A percentile compares a stretch with the other conserved stretches of the same genome.
phyloP scores from a whole-genome alignment of 2,329 filamentous ascomycete genomes.

The Microcyclospora pomicola region DNA sequence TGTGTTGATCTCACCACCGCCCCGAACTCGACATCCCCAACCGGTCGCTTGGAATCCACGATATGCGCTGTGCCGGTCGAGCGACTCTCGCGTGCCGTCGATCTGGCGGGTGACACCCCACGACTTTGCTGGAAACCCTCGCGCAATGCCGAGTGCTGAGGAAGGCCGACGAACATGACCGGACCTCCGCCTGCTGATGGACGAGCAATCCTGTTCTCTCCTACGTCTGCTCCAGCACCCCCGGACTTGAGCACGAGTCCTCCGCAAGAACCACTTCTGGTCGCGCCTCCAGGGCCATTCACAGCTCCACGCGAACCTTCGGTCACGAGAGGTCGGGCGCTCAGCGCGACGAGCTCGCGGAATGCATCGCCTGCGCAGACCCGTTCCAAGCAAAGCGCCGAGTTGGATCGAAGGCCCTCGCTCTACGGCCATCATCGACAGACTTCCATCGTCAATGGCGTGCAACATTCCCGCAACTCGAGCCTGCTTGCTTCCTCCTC shows the following conservation, averaged over 20 bases:
- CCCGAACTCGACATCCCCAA: too few relatives aligned
- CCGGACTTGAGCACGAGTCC: conserved; percentile 15
- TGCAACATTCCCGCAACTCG: conserved; percentile 82
- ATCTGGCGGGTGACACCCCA: not conserved
- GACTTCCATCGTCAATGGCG: conserved; percentile 92
- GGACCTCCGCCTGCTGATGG: conserved; percentile 15
- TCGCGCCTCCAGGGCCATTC: conserved; percentile 12
- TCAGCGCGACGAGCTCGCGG: conserved; percentile 28
- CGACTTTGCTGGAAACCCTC: not conserved
- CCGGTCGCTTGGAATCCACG: too few relatives aligned
- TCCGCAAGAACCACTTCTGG: conserved; percentile 20
- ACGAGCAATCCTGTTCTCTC: conserved; percentile 4
- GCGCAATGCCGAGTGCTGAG: conserved; percentile 1
- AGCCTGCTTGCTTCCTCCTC: conserved; percentile 57
- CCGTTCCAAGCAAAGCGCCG: conserved; percentile 24
- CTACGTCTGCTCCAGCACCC: conserved; percentile 5
- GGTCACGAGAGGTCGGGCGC: conserved; percentile 32
- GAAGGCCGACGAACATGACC: conserved; percentile 8
- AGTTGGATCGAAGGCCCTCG: conserved; percentile 37
- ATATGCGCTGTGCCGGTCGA: too few relatives aligned
- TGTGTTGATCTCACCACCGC: too few relatives aligned
- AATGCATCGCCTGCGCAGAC: conserved; percentile 28
- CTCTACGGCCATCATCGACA: conserved; percentile 82
- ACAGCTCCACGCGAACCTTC: conserved; percentile 27
- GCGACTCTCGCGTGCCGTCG: not conserved